phyloP scores from a whole-genome alignment of 805 yeast genomes.

The Candida lessepsii region DNA sequence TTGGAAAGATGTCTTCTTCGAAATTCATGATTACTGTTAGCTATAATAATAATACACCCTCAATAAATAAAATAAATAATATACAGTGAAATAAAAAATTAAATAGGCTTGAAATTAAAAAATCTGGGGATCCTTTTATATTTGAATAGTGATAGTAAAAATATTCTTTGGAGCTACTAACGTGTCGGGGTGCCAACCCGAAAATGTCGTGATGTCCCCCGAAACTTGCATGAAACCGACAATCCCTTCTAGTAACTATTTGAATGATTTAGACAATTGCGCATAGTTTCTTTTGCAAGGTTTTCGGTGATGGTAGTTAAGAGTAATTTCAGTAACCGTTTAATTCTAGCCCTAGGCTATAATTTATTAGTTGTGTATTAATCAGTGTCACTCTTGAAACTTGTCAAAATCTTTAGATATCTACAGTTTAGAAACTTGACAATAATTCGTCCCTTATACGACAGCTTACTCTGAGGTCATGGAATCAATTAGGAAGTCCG shows the following conservation, averaged over 20 bases:
- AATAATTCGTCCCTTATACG: not conserved
- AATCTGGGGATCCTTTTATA: constrained; percentile 8
- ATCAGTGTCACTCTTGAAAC: too few relatives aligned
- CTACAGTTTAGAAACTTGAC: too few relatives aligned
- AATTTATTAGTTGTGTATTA: too few relatives aligned
- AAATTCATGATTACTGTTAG: not conserved
- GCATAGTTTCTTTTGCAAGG: not conserved
- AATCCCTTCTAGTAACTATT: too few relatives aligned
- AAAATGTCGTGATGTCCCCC: constrained; percentile 4
- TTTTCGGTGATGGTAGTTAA: too few relatives aligned
- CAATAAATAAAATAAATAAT: constrained; percentile 5
- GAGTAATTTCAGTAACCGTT: too few relatives aligned
- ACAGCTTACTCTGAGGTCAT: not conserved
- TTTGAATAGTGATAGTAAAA: not conserved
- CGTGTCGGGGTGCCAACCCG: not conserved
- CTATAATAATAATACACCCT: not conserved
- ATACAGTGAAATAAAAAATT: constrained; percentile 1
- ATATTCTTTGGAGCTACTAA: not conserved
- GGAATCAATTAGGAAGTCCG: not conserved
- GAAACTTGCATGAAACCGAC: constrained; percentile 8
- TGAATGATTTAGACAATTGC: not conserved
- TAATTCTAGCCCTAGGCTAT: too few relatives aligned
- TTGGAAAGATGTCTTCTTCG: constrained; percentile 5
- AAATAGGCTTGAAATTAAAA: not conserved
- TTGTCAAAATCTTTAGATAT: too few relatives aligned